Base-by-base conservation (phyloP, 2,329 filamentous ascomycete species). In the Niveomyces coronatus region DNA sequence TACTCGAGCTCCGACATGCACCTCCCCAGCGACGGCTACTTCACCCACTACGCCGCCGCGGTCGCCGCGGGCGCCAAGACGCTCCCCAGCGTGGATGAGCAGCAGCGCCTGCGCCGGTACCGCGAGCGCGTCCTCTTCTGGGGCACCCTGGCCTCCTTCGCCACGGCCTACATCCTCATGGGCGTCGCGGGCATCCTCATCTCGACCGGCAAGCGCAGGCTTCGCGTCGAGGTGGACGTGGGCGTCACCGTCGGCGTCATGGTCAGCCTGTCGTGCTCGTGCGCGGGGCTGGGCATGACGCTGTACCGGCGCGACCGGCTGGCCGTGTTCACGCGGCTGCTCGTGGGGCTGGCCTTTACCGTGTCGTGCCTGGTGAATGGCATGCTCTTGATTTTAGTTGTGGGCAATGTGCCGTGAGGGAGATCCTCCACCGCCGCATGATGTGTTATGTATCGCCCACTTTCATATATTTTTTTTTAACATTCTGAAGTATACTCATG, bases 181-280 rank as follows among this genome's bases (percentile, higher is more conserved):
- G 55, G 70, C 33, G 69, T 89, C 22, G 74, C 82, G 0, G 67
- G 67, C 26, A 65, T 82, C 9, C 70, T 91, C 26, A 74, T 83
- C 22, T 61, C 66, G 11, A 84, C 84, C 1, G 83, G 82, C 8
- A 69, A 74, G 32, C 79, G 76, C 52, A 81, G 74, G 54, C 67
- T 81, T 46, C 67, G 72, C 4, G 67, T 76, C n/a, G 76, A 85
- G 54, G 84, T 89, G 4, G 82, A 88, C 49, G 74, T 74, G 0
- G 83, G 79, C 8, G 80, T 84, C 2, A 68, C 83, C 1, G 65
- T 85, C 28, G 83, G 82, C 9, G 76, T 82, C 13, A 68, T 83
- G 22, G 66, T 74, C 20, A 83, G 79, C 45, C 54, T 87, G 28
- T 68, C 77, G 43, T 77, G 77, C 49, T 75, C 74, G 1, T 73